Percentiles rank a stretch among this genome's conserved stretches.
phyloP scores from a whole-genome alignment of 164 flowering plant genomes.

The Vitis rupestris region DNA sequence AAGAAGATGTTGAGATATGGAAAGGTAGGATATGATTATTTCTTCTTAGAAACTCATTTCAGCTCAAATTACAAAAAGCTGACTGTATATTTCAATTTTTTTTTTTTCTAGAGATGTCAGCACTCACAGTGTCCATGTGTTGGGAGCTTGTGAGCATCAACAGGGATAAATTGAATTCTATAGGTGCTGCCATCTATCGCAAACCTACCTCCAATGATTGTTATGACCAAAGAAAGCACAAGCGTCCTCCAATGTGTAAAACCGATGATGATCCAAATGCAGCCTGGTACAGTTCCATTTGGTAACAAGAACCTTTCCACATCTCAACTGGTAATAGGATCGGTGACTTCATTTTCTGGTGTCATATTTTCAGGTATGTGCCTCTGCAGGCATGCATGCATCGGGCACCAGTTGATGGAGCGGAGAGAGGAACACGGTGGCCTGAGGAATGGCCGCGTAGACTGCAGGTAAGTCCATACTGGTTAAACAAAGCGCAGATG shows the following conservation, averaged over 20 bases:
- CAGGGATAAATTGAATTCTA: constrained; percentile 55
- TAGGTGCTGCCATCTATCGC: constrained; percentile 71
- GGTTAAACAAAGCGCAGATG: constrained; percentile 79
- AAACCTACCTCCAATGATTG: constrained; percentile 73
- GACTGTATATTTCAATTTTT: not conserved
- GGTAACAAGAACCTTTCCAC: too few relatives aligned
- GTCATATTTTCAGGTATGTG: constrained; percentile 67
- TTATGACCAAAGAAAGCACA: constrained; percentile 56
- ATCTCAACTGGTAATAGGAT: too few relatives aligned
- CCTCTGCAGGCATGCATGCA: constrained; percentile 92
- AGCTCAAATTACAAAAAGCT: not conserved
- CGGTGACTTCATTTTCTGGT: not conserved
- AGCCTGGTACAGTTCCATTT: constrained; percentile 53
- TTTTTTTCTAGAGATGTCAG: constrained; percentile 52
- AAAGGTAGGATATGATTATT: constrained; percentile 43
- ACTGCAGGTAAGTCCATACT: constrained; percentile 60
- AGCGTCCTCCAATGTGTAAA: constrained; percentile 74
- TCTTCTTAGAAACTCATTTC: too few relatives aligned
- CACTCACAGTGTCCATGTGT: constrained; percentile 68
- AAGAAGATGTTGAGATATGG: constrained; percentile 91
- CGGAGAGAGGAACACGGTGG: constrained; percentile 74
- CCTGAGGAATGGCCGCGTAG: constrained; percentile 79
- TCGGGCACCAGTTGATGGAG: constrained; percentile 37
- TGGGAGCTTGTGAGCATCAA: constrained; percentile 76
- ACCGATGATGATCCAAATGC: constrained; percentile 76